Percentiles rank a stretch among this genome's conserved stretches.
Conservation (phyloP, 805 yeast genomes). For the Monosporozyma aquatica region DNA sequence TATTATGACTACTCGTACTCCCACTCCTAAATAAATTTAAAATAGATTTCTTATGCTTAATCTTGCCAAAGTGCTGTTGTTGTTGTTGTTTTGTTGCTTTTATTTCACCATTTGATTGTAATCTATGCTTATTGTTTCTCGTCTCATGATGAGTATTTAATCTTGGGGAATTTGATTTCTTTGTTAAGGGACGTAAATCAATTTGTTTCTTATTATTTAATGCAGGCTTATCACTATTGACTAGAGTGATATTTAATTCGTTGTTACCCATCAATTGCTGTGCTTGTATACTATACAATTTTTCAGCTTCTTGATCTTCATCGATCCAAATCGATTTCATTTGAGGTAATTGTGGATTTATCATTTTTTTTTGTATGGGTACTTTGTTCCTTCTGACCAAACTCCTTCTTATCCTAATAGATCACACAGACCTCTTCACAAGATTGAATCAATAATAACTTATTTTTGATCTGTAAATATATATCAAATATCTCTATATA, state of each 20-base stretch:
- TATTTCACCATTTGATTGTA: neutral
- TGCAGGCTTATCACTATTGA: constrained; percentile 31
- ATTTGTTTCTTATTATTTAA: constrained; percentile 29
- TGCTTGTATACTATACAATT: constrained; percentile 28
- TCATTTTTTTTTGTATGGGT: neutral
- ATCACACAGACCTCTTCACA: no score
- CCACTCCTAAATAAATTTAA: constrained; percentile 27
- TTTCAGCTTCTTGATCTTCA: constrained; percentile 31
- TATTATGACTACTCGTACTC: constrained; percentile 5
- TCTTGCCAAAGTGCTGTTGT: neutral
- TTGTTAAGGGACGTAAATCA: constrained; percentile 30
- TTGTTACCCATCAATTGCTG: constrained; percentile 25
- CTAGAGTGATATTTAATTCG: constrained; percentile 25
- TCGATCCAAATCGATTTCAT: constrained; percentile 39
- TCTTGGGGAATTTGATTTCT: constrained; percentile 3
- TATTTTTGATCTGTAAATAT: no score
- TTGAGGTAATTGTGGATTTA: constrained; percentile 19
- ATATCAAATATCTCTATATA: no score
- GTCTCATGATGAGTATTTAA: no score
- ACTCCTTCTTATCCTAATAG: no score
- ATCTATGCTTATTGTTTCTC: no score
- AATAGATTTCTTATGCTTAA: constrained; percentile 18
- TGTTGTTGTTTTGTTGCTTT: neutral
- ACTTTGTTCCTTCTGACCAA: no score
- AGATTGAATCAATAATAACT: no score